phyloP scores from a whole-genome alignment of 495 filamentous ascomycete genomes.

The Hypoxylon cercidicola region DNA sequence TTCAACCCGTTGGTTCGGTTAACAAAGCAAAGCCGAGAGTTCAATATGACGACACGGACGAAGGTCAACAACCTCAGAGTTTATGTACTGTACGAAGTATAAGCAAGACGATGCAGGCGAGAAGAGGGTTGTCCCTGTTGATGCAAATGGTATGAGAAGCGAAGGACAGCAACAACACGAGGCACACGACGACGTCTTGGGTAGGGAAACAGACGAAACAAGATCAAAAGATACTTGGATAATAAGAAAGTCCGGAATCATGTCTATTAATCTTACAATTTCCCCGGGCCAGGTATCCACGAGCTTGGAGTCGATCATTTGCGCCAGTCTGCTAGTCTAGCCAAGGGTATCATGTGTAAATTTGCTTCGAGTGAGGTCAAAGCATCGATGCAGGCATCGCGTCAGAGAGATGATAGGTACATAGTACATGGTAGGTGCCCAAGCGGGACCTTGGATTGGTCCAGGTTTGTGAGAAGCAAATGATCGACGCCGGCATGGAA shows the following conservation, averaged over 20 bases:
- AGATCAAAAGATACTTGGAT: constrained; percentile 13
- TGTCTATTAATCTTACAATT: constrained; percentile 43
- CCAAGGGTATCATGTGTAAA: constrained; percentile 41
- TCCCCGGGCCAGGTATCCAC: constrained; percentile 26
- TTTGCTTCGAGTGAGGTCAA: constrained; percentile 42
- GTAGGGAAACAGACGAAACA: constrained; percentile 1
- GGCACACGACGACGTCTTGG: constrained; percentile 12
- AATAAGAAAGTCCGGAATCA: constrained; percentile 15
- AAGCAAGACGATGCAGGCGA: constrained; percentile 20
- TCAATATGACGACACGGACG: constrained; percentile 38
- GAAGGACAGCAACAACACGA: constrained; percentile 16
- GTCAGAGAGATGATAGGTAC: constrained; percentile 20
- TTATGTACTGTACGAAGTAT: constrained; percentile 42
- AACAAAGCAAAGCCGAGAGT: constrained; percentile 32
- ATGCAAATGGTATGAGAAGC: constrained; percentile 26
- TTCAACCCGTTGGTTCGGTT: constrained; percentile 15
- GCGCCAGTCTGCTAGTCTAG: constrained; percentile 20
- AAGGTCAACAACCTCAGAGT: constrained; percentile 20
- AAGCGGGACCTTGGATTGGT: constrained; percentile 32
- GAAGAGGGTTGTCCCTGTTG: constrained; percentile 29
- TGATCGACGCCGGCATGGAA: constrained; percentile 41
- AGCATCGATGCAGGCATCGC: constrained; percentile 37
- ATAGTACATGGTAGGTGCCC: constrained; percentile 4
- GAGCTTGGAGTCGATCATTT: constrained; percentile 27
- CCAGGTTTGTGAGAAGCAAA: constrained; percentile 26